Evolutionary conservation across 495 filamentous ascomycete genomes (phyloP), one percentile per base, ranked within the genome.

Genomic region (Hyaloscypha hepaticicola): DNA sequence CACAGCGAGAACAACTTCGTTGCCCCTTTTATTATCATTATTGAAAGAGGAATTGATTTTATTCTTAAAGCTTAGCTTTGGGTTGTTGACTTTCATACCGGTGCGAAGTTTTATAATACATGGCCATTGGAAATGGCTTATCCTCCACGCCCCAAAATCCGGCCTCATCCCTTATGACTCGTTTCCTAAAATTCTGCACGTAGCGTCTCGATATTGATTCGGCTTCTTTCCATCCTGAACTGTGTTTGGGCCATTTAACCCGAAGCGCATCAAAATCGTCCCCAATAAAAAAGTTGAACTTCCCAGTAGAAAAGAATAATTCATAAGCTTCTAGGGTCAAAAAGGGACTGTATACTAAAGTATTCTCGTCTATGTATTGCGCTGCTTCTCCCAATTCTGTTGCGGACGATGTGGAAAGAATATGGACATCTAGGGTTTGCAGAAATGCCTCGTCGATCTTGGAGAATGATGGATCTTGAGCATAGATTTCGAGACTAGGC

Each of bases 231-330:
- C 60, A 31, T 26, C 50, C 49, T 21, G 60, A 28, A 45, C 60
- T 63, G 51, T 52, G 60, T 22, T 63, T 63, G 2, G 60, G 60
- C 60, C 60, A 63, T 29, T 63, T 63, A 3, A 63, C 25, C 29
- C 60, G 49, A 14, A 67, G 65, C 29, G 65, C 49, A 53, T 67
- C 53, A 53, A 67, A 67, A 45, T 67, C 65, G 58, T 67, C 65
- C 11, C 65, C 65, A 53, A 67, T 52, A 27, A 67, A 58, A 19
- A 59, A 58, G 24, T 49, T 51, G 9, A 67, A 8, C 33, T 16
- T 27, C 38, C 27, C 29, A 38, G 60, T 51, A 1, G 49, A 41
- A n/a, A 67, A 53, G 22, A 67, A 58, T 11, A 67, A 60, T 58
- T 52, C 34, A 41, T 67, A 67, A 22, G 65, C 65, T 11, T 63